Evolutionary conservation across 169 alveolate species (phyloP), one percentile per base, ranked within the genome.

Genomic region (Plasmodium gonderi): DNA sequence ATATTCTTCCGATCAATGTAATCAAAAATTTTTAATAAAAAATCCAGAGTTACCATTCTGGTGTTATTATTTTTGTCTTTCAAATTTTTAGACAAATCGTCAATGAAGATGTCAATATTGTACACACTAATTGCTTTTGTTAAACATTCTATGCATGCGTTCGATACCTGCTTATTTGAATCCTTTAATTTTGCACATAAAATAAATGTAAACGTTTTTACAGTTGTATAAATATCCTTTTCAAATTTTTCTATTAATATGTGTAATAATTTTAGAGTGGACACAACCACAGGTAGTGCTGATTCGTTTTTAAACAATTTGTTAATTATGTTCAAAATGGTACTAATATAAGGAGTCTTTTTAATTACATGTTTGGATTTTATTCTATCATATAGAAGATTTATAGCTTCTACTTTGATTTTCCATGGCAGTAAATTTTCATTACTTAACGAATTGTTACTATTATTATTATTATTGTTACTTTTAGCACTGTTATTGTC

Each of bases 381-480:
- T 9, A 89, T 54, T 77, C 49, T 75, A 36, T 89, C 94, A 68
- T 8, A 89, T 29, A 89, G 40, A n/a, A 89, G 74, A 77, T 89
- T 89, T 9, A 89, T 60, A 3, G 94, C 94, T 89, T 89, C 94
- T 26, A 89, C 94, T 89, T 89, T 89, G 2, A 89, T 89, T 89
- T 89, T 89, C 94, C 94, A 89, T 8, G 94, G 94, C 38, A 89
- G 20, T 74, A 89, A 67, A 36, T 89, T 89, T 89, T 89, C 94
- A 77, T 89, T 89, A 68, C 90, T 89, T 23, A 89, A 77, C 20
- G 80, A 80, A 17, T 44, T 65, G 33, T 17, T 80, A 36, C 42
- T 51, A 33, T 26, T 79, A 14, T 49, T 83, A 9, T 20, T 49
- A 33, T 23, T 44, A n/a, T 4, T 60, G 36, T 29, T 60, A 29